These are phyloP conservation scores for Tuber brumale DNA, from an alignment of 495 filamentous ascomycete genomes.

Conservation along the genomic window DNA sequence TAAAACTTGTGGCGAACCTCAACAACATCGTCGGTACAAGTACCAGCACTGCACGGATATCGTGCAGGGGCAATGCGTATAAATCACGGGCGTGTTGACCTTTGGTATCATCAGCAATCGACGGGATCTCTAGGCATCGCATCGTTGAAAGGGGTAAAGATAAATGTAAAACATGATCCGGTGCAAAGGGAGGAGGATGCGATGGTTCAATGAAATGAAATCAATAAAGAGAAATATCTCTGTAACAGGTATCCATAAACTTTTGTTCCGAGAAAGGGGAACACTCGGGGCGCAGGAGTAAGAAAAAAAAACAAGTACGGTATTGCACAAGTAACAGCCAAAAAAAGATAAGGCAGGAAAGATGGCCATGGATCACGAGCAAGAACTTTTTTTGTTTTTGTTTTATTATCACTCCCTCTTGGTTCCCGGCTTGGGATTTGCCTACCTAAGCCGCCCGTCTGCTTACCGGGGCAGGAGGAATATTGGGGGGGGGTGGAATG, in stretches of 20 bases:
- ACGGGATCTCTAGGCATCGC: neutral
- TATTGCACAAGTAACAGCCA: neutral
- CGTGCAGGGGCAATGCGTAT: neutral
- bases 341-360: neutral
- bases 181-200: neutral
- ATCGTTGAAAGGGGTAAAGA: neutral
- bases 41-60: neutral
- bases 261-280: neutral
- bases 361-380: neutral
- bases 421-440: neutral
- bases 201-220: neutral
- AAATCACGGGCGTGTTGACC: neutral
- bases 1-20: neutral
- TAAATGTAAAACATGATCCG: neutral
- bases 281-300: neutral
- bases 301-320: neutral
- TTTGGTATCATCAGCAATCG: neutral
- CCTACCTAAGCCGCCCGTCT: neutral
- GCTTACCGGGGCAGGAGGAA: neutral
- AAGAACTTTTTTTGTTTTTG: neutral
- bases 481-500: neutral
- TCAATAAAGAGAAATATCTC: neutral
- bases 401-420: neutral
- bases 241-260: neutral
- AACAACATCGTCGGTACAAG: neutral